phyloP scores from a whole-genome alignment of 768 basidiomycete species.

The Pholiota conissans region DNA sequence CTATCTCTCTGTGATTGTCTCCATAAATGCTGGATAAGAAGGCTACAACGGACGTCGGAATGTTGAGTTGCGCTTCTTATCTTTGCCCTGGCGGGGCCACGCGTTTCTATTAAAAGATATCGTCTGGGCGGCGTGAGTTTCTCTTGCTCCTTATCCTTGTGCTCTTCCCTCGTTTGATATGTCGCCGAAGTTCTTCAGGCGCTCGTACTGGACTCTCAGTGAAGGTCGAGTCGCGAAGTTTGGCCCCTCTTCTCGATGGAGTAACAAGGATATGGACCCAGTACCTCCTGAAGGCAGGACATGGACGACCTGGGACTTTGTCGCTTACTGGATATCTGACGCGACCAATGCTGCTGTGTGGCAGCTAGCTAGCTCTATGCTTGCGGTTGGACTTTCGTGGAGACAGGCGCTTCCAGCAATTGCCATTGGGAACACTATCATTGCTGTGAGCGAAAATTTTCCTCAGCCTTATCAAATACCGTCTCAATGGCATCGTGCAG shows the following conservation, averaged over 20 bases:
- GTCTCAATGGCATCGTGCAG: slow-evolving; percentile 12
- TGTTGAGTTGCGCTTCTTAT: slow-evolving; percentile 5
- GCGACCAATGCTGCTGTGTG: slow-evolving; percentile 48
- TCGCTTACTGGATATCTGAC: slow-evolving; percentile 62
- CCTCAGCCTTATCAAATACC: background rate
- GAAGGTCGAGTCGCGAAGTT: slow-evolving; percentile 28
- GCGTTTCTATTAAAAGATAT: slow-evolving; percentile 2
- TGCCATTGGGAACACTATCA: slow-evolving; percentile 70
- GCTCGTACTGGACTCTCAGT: slow-evolving; percentile 10
- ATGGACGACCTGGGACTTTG: slow-evolving; percentile 68
- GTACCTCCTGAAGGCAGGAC: slow-evolving; percentile 60
- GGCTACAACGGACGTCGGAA: background rate
- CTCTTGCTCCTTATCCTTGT: background rate
- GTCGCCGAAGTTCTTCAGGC: background rate
- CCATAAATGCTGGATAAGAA: background rate
- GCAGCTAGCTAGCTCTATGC: slow-evolving; percentile 73
- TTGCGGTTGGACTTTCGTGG: slow-evolving; percentile 77
- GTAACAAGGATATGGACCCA: slow-evolving; percentile 78
- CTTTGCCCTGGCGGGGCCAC: background rate
- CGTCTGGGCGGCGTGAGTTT: background rate
- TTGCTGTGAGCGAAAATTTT: slow-evolving; percentile 40
- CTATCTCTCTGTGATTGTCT: background rate
- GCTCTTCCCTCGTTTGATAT: background rate
- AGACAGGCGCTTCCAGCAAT: slow-evolving; percentile 69
- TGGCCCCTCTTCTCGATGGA: slow-evolving; percentile 60